Base-by-base conservation (phyloP, 176 grass and related monocot species). In the Cymbopogon citratus region DNA sequence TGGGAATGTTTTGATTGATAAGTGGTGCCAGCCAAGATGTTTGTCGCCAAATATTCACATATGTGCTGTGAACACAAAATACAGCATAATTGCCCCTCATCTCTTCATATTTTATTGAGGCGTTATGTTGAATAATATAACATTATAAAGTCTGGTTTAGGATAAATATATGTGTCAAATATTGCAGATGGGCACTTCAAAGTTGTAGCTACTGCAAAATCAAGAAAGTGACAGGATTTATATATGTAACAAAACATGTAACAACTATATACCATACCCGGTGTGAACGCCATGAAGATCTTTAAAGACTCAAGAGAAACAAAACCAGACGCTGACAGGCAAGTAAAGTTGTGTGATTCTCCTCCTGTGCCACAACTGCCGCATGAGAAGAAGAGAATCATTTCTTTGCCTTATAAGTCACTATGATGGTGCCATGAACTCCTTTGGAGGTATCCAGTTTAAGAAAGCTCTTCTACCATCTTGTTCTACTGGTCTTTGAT, bases 351-450 rank as follows among this genome's bases (percentile, higher is more conserved):
- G 31, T 41, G 21, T 45, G 71, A 71, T 11, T 72, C 40, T 76
- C n/a, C 39, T 83, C 31, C 81, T 85, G 52, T 76, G 41, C 63
- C 77, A 64, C 87, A 76, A 76, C 63, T 71, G 77, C 77, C 61
- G 19, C 79, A 26, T 43, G 61, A 41, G 78, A 71, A 71, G 79
- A 67, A 75, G 66, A 43, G 84, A 76, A 79, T 83, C 78, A 90
- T 86, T 79, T 83, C 74, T 31, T 90, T 86, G 16, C 88, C 74
- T 51, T 86, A 54, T 34, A 14, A 74, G 74, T 60, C 13, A 72
- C 59, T 43, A 68, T 75, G 84, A 79, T 63, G 67, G 39, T 83
- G 49, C 80, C 68, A 18, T 56, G 77, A 63, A 61, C 80, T 69
- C 69, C 6, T 23, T 75, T 83, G 69, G 88, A 79, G 48, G 61